Evolutionary conservation across 257 asterid species (phyloP).

Genomic region (Leptodermis oblonga): DNA sequence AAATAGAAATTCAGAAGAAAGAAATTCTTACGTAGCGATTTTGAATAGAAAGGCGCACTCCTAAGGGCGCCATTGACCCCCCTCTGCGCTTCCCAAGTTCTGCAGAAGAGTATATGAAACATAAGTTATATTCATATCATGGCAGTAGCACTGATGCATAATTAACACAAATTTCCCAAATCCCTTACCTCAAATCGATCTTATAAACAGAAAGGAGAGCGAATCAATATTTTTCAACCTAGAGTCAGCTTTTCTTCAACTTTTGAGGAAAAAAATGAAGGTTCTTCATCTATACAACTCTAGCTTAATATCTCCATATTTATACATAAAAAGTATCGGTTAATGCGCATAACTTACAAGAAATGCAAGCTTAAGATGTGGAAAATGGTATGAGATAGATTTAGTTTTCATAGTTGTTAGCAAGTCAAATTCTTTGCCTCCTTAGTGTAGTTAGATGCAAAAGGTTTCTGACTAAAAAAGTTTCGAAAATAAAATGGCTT

Average conservation of each 20-base stretch:
- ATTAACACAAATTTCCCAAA: not conserved
- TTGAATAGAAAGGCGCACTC: conserved; percentile 40
- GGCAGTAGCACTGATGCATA: not conserved
- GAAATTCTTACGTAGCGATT: conserved; percentile 48
- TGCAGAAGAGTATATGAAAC: conserved; percentile 20
- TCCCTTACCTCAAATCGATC: conserved; percentile 15
- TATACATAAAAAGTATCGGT: conserved; percentile 28
- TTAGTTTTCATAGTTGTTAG: conserved; percentile 12
- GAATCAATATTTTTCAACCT: not conserved
- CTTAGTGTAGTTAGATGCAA: not conserved
- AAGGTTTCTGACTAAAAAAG: not conserved
- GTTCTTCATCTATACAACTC: conserved; percentile 4
- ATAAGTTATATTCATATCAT: conserved; percentile 8
- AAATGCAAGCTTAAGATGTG: conserved; percentile 3
- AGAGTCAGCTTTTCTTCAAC: conserved; percentile 33
- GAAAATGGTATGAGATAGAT: not conserved
- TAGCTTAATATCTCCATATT: conserved; percentile 14
- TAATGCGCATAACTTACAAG: conserved; percentile 11
- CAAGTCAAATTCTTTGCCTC: conserved; percentile 4
- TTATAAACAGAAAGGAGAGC: conserved; percentile 2
- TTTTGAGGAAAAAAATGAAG: conserved; percentile 30
- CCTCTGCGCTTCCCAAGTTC: conserved; percentile 28
- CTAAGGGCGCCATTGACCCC: conserved; percentile 43
- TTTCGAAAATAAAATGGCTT: not conserved
- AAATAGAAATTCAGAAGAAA: not conserved